Evolutionary conservation across 1,284 basidiomycete species (phyloP).

Genomic region (Boletus semigastroideus): DNA sequence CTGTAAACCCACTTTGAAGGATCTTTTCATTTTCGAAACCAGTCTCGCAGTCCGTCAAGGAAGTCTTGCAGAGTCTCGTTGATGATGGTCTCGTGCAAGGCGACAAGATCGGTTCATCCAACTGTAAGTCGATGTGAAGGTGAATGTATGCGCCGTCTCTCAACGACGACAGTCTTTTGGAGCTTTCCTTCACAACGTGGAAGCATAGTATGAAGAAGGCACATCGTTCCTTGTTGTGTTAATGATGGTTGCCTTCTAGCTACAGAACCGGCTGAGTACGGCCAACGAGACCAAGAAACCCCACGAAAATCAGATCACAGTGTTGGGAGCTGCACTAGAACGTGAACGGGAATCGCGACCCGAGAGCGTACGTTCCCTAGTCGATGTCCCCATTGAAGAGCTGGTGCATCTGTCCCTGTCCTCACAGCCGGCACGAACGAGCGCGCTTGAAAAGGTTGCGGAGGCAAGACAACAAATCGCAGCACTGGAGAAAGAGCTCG

Average conservation of each 20-base stretch:
- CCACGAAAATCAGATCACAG: constrained; percentile 49
- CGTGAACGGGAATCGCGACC: constrained; percentile 56
- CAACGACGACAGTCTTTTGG: constrained; percentile 76
- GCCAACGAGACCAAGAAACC: constrained; percentile 49
- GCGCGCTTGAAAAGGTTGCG: constrained; percentile 49
- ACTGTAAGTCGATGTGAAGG: constrained; percentile 57
- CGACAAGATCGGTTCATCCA: constrained; percentile 91
- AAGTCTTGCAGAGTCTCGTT: constrained; percentile 80
- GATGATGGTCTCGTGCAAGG: constrained; percentile 79
- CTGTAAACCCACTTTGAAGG: not conserved
- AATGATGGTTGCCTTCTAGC: constrained; percentile 37
- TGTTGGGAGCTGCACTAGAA: constrained; percentile 46
- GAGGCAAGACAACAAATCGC: constrained; percentile 53
- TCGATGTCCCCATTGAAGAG: not conserved
- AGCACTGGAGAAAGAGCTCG: constrained; percentile 67
- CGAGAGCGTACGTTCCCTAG: constrained; percentile 55
- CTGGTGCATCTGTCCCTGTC: not conserved
- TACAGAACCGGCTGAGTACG: constrained; percentile 58
- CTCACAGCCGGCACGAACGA: constrained; percentile 54
- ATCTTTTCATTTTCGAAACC: not conserved
- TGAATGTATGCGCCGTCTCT: constrained; percentile 35
- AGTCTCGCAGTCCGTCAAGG: constrained; percentile 89
- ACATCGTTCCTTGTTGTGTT: not conserved
- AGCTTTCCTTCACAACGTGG: constrained; percentile 87
- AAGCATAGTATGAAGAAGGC: constrained; percentile 53